Evolutionary conservation across 441 rosid genomes (phyloP).

Genomic region (Populus hybrid): DNA sequence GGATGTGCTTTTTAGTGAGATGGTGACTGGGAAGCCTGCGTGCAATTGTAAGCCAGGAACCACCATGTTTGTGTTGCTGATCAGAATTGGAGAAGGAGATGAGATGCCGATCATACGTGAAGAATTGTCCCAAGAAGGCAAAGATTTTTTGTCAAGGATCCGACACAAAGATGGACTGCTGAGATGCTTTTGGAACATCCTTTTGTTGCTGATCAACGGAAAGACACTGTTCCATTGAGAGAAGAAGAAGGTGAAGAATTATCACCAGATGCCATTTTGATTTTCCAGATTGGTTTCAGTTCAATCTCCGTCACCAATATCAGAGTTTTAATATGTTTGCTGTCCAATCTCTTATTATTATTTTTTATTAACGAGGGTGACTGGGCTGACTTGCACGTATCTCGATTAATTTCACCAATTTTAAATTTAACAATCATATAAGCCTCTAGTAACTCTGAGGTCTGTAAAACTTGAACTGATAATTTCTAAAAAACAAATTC

Average conservation of each 20-base stretch:
- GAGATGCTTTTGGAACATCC: constrained; percentile 73
- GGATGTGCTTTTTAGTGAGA: constrained; percentile 73
- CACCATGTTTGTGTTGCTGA: constrained; percentile 44
- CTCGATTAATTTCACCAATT: accelerated
- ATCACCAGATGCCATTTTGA: constrained; percentile 48
- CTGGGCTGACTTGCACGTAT: accelerated
- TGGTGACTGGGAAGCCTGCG: constrained; percentile 67
- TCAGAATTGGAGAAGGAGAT: constrained; percentile 61
- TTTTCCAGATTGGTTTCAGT: constrained; percentile 45
- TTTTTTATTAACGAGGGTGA: too few relatives aligned
- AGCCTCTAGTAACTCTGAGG: accelerated
- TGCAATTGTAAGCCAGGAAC: constrained; percentile 41
- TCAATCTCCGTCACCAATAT: constrained; percentile 31
- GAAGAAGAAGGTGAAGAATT: constrained; percentile 10
- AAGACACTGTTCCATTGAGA: constrained; percentile 13
- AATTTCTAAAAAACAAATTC: too few relatives aligned
- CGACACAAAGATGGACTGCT: constrained; percentile 76
- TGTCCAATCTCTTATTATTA: too few relatives aligned
- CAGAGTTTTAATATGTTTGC: neutral
- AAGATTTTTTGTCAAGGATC: constrained; percentile 71
- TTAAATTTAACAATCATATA: accelerated
- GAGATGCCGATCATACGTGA: constrained; percentile 55
- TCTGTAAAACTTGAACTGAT: too few relatives aligned
- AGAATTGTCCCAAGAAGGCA: constrained; percentile 53
- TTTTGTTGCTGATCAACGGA: constrained; percentile 36